phyloP scores from a whole-genome alignment of 768 basidiomycete genomes.

The Solioccasus polychromus region DNA sequence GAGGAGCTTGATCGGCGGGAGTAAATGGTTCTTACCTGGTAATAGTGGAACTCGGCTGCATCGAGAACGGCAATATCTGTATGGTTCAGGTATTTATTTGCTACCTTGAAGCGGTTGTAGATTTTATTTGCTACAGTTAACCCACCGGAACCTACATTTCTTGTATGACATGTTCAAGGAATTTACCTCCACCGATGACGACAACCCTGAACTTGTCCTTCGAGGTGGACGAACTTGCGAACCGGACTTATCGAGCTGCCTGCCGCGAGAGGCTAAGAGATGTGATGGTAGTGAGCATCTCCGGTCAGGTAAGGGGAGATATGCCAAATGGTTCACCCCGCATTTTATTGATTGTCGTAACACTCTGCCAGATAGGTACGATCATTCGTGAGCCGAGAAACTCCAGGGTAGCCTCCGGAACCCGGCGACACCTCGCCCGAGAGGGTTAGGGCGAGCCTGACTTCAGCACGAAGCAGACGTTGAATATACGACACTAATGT shows the following conservation, averaged over 20 bases:
- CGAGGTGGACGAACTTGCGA: conserved; percentile 22
- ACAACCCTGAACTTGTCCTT: conserved; percentile 75
- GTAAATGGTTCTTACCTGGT: conserved; percentile 62
- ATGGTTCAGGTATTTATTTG: conserved; percentile 60
- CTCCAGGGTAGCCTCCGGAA: too few species aligned
- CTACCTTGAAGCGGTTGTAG: conserved; percentile 70
- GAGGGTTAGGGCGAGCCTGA: too few species aligned
- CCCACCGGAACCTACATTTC: conserved; percentile 70
- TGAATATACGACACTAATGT: too few species aligned
- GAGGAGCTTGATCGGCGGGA: conserved; percentile 3
- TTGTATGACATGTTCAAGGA: conserved; percentile 3
- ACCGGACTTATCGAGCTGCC: conserved; percentile 14
- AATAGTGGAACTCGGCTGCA: conserved; percentile 77
- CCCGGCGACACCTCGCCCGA: too few species aligned
- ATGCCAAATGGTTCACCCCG: too few species aligned
- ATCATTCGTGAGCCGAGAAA: too few species aligned
- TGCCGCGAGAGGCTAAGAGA: conserved; percentile 4
- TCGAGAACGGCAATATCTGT: conserved; percentile 90
- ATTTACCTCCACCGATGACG: conserved; percentile 79
- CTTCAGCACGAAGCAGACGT: too few species aligned
- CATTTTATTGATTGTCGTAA: too few species aligned
- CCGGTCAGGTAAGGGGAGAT: not conserved
- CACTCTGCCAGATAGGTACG: too few species aligned
- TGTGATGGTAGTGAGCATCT: conserved; percentile 10
- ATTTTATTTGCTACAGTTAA: conserved; percentile 86